phyloP scores from a whole-genome alignment of 2,329 filamentous ascomycete genomes.

The Cytospora schulzeri region DNA sequence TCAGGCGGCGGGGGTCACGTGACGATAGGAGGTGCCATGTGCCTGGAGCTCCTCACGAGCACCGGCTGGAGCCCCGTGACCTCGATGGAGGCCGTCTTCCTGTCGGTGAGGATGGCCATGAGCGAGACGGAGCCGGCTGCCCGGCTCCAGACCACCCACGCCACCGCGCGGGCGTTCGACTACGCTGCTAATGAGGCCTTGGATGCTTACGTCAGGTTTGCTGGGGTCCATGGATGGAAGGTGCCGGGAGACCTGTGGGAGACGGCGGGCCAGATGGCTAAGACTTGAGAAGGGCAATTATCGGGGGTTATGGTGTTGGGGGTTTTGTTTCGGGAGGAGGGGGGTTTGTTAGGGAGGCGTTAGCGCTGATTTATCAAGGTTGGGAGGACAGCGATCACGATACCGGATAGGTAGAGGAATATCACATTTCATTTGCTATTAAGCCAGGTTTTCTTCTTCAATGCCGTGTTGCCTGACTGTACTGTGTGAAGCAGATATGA shows the following conservation, averaged over 20 bases:
- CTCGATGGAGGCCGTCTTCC: slow-evolving; percentile 75
- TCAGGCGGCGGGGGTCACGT: slow-evolving; percentile 67
- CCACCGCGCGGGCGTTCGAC: slow-evolving; percentile 39
- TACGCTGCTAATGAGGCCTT: slow-evolving; percentile 74
- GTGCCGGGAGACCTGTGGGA: slow-evolving; percentile 64
- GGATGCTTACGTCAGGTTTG: slow-evolving; percentile 72
- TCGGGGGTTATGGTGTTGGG: background rate
- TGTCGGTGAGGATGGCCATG: slow-evolving; percentile 80
- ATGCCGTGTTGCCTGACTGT: background rate
- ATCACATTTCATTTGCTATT: background rate
- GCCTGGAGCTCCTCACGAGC: slow-evolving; percentile 82
- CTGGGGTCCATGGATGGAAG: slow-evolving; percentile 70
- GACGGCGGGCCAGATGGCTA: slow-evolving; percentile 39
- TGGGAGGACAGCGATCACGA: background rate
- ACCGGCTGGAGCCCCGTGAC: slow-evolving; percentile 76
- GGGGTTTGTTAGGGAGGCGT: no score
- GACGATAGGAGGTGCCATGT: slow-evolving; percentile 79
- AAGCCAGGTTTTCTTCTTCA: background rate
- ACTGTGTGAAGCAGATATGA: no score
- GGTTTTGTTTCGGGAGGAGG: background rate
- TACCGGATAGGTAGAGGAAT: background rate
- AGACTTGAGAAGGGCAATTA: no score
- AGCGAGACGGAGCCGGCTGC: slow-evolving; percentile 73
- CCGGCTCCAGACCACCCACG: slow-evolving; percentile 52
- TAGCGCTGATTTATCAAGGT: background rate